Base-by-base conservation (phyloP, 2,329 filamentous ascomycete species). In the Fusarium stilboides region DNA sequence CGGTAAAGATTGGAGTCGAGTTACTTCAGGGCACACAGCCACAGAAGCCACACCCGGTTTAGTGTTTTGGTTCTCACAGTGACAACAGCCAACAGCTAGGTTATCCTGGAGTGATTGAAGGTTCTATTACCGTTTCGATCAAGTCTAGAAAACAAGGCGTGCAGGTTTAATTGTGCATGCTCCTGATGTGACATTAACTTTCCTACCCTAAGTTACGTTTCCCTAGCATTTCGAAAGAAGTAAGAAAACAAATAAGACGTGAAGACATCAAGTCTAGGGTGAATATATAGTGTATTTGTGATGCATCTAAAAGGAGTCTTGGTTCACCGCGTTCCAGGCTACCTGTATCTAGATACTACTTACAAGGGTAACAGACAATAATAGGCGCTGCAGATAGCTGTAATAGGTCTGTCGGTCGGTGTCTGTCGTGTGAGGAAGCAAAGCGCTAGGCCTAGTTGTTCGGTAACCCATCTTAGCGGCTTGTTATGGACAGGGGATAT, bases 11-110 rank as follows among this genome's bases (percentile, higher is more conserved):
- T 31, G 39, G 13, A 15, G n/a, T 14, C 50, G 51, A 57, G 57
- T 63, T 36, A 49, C 43, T 58, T 39, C 56, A 46, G 24, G 31
- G 36, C 37, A 39, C 59, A 63, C 62, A 57, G 66, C 66, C 66
- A 69, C 66, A 56, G 22, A 50, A 70, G 66, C 66, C 66, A 69
- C 66, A 70, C 20, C 40, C 26, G 53, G 54, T 31, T 65, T 47
- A 31, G 28, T 31, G 28, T 31, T 13, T 31, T 12, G 28, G 28
- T 31, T 31, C 28, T 31, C 28, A 31, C 51, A 33, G 49, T 36
- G 50, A 63, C 33, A 44, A 63, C 58, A 31, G 28, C 10, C 28
- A 64, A 57, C 22, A 20, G 34, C 15, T 17, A 36, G 34, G 34
- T 15, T 17, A 17, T 17, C 34, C 34, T 17, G 8, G 34, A 53